phyloP scores from a whole-genome alignment of 106 monocot genomes.

The Apostasia shenzhenica region DNA sequence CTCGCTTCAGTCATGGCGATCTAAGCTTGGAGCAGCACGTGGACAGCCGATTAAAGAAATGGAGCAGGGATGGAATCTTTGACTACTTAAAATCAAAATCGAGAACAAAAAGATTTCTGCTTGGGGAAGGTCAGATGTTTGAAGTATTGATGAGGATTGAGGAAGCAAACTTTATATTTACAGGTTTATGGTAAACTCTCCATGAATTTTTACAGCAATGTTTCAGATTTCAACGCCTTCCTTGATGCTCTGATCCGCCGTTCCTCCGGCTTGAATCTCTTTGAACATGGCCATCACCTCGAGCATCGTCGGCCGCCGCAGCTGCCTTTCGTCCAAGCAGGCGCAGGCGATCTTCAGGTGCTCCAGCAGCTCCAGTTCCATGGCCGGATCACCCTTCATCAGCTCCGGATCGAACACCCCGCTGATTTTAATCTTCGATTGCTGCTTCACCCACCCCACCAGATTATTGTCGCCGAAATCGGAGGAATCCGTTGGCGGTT shows the following conservation, averaged over 20 bases:
- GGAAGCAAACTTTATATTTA: no score
- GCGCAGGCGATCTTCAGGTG: constrained; percentile 81
- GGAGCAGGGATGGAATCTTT: no score
- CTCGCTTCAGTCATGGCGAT: no score
- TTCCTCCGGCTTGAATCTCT: constrained; percentile 66
- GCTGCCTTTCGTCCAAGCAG: constrained; percentile 68
- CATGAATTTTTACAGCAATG: no score
- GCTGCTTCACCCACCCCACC: constrained; percentile 92
- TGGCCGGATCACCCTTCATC: constrained; percentile 33
- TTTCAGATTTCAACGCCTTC: no score
- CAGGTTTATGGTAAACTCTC: no score
- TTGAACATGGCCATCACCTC: constrained; percentile 93
- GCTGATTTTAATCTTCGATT: constrained; percentile 36
- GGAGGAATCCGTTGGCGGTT: constrained; percentile 56
- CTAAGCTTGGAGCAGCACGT: no score
- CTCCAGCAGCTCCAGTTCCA: constrained; percentile 59
- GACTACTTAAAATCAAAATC: no score
- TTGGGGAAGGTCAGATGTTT: no score
- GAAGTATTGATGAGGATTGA: no score
- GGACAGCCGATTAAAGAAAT: no score
- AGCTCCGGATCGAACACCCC: constrained; percentile 70
- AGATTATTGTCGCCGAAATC: constrained; percentile 89
- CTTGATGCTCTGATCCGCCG: constrained; percentile 10
- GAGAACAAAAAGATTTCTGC: no score
- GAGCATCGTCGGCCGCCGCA: constrained; percentile 72